phyloP scores from a whole-genome alignment of 73 alveolate species.

The Urostyla sp. region DNA sequence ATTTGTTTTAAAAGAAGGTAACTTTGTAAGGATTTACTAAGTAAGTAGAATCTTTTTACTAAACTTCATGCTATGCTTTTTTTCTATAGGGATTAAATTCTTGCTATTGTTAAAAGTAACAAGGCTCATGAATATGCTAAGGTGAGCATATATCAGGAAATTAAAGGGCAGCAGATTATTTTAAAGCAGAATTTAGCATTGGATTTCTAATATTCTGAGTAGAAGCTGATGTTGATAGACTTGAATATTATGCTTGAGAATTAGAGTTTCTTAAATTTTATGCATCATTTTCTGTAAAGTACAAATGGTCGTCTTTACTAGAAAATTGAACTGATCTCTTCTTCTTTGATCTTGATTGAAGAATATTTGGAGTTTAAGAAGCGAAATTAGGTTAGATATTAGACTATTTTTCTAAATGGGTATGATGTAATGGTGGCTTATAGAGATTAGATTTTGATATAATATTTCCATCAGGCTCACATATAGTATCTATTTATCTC shows the following conservation, averaged over 20 bases:
- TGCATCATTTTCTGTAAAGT: background rate
- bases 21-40: slow-evolving; percentile 41
- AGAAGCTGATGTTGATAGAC: background rate
- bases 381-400: slow-evolving; percentile 19
- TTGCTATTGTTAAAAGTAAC: slow-evolving; percentile 9
- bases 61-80: background rate
- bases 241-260: background rate
- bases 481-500: slow-evolving; percentile 4
- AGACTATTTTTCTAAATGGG: slow-evolving; percentile 9
- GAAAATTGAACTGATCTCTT: too few species aligned
- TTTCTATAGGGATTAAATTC: background rate
- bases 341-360: slow-evolving; percentile 22
- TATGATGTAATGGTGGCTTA: slow-evolving; percentile 33
- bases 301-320: too few species aligned
- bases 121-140: slow-evolving; percentile 28
- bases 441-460: slow-evolving; percentile 8
- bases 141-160: background rate
- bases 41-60: slow-evolving; percentile 10
- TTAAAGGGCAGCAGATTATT: slow-evolving; percentile 37
- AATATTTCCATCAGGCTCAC: slow-evolving; percentile 28
- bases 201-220: background rate
- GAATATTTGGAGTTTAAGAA: slow-evolving; percentile 27
- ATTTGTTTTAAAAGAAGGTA: slow-evolving; percentile 18
- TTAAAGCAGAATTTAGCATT: background rate
- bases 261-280: background rate